Percentiles rank a stretch among this genome's conserved stretches.
Evolutionary conservation across 805 yeast genomes (phyloP).

Genomic region (Kuraishia cidri): DNA sequence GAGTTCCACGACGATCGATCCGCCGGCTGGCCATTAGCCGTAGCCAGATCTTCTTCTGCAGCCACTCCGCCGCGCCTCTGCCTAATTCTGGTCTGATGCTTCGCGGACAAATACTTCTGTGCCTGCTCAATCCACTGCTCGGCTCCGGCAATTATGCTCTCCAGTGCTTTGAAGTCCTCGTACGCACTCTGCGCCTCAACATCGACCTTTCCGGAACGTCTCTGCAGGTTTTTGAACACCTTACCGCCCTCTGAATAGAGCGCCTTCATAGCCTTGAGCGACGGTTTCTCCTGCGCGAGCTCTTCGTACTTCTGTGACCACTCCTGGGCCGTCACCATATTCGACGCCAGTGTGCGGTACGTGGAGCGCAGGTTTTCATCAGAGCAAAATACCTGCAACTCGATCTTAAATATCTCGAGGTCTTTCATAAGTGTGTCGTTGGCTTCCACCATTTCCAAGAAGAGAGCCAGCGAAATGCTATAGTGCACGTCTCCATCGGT

Average conservation of each 20-base stretch:
- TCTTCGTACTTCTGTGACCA: slow-evolving; percentile 43
- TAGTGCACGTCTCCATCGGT: no score
- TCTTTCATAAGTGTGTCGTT: no score
- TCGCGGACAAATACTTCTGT: slow-evolving; percentile 39
- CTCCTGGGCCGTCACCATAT: slow-evolving; percentile 25
- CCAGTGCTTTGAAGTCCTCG: slow-evolving; percentile 21
- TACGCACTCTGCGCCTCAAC: slow-evolving; percentile 4
- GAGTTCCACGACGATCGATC: slow-evolving; percentile 10
- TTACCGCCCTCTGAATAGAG: slow-evolving; percentile 49
- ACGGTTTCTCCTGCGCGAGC: slow-evolving; percentile 31
- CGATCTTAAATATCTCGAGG: slow-evolving; percentile 26
- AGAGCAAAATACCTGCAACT: slow-evolving; percentile 35
- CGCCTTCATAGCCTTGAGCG: slow-evolving; percentile 32
- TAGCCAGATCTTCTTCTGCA: no score
- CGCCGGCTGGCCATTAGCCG: no score
- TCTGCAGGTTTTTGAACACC: slow-evolving; percentile 17
- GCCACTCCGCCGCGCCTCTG: slow-evolving; percentile 2
- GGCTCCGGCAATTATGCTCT: slow-evolving; percentile 32
- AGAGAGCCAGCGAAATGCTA: no score
- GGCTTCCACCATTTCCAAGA: no score
- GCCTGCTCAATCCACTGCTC: slow-evolving; percentile 47
- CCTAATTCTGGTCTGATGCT: slow-evolving; percentile 39
- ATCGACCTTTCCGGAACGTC: neutral
- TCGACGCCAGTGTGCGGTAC: slow-evolving; percentile 20
- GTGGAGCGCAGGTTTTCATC: slow-evolving; percentile 41